Evolutionary conservation across 306 rosid genomes (phyloP), one percentile per base, ranked within the genome.

Genomic region (Cucumis cinereus): DNA sequence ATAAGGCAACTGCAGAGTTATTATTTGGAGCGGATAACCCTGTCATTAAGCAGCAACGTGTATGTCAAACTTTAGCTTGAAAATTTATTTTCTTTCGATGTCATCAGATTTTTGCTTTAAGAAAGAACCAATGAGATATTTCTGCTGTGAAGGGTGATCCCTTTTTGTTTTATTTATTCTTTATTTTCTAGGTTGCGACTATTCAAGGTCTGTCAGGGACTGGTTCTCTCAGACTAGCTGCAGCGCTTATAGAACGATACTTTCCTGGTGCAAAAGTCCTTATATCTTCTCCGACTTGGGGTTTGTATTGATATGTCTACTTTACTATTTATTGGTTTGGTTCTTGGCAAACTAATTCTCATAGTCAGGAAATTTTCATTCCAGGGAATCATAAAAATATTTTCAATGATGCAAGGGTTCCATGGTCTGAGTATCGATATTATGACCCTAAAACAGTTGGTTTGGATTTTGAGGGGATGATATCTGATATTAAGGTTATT

Each of bases 151-250:
- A 72, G 45, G 52, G 47, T 52, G 76, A 72, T 30, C 26, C 76
- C 40, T 10, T 72, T 17, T 71, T 26, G 6, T 26, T 45, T 70
- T 49, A 71, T 71, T 71, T 49, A 24, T 49, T 3, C n/a, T 23
- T 4, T 47, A 45, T 36, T 67, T 40, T 74, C 64, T 84, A 95
- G 99, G 96, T 95, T 74, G 99, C 97, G 57, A 95, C 97, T 76
- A 93, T 92, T 81, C 99, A 92, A 89, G 98, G 99, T 73, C 96
- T 92, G 61, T 95, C 97, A 13, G 99, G 99, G 83, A 92, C 99
- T 80, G 99, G 99, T 40, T 95, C 99, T 84, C 90, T 94, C 50
- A 88, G 99, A 75, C 79, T 94, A 40, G 99, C 83, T 77, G 98
- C 88, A 22, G 98, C 99, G 79, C 84, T 94, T 60, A 92, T 94